Base-by-base conservation (phyloP, 805 yeast genomes). In the Yamadazyma sp. region DNA sequence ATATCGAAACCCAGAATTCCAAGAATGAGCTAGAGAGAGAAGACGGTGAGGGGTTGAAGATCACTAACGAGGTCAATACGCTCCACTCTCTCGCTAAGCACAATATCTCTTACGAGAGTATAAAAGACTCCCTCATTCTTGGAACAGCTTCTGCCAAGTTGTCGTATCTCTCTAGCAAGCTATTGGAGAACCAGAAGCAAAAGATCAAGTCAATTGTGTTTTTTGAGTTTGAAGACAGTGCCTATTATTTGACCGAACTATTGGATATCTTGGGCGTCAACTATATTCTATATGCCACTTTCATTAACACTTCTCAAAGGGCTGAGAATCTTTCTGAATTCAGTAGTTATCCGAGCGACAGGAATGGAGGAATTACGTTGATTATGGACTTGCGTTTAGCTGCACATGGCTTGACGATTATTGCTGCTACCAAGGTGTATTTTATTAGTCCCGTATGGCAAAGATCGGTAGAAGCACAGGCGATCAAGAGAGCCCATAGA, bases 381-480 rank as follows among this genome's bases (percentile, higher is more conserved):
- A 61, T 82, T 1, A 82, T 82, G 88, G 88, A 82, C 52, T 57
- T 82, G 34, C 71, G 74, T 45, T 52, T 82, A 35, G 84, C 89
- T 0, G 67, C 89, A 0, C 86, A 80, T 59, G 89, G 89, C 0
- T 54, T 82, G 28, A 81, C 84, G 0, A 79, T 82, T 6, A 74
- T 78, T 13, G 69, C 80, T 0, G 89, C 89, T 3, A 79, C 87
- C 0, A 65, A 78, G 37, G 84, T 82, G 2, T 82, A 79, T 50
- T 81, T 82, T 52, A 64, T 82, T n/a, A 80, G 73, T 46, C 88
- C 88, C 1, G 81, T 82, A 1, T 82, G 88, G 89, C 76, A 71
- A 45, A 67, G 78, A 39, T 72, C 84, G 0, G 64, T 77, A 13
- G 89, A 82, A 52, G 88, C 88, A 0, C 89, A 82, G 49, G 88